A percentile compares a stretch with the other conserved stretches of the same genome.
Conservation (phyloP, 2,329 filamentous ascomycete species). For the Alternaria angustiovoidea region DNA sequence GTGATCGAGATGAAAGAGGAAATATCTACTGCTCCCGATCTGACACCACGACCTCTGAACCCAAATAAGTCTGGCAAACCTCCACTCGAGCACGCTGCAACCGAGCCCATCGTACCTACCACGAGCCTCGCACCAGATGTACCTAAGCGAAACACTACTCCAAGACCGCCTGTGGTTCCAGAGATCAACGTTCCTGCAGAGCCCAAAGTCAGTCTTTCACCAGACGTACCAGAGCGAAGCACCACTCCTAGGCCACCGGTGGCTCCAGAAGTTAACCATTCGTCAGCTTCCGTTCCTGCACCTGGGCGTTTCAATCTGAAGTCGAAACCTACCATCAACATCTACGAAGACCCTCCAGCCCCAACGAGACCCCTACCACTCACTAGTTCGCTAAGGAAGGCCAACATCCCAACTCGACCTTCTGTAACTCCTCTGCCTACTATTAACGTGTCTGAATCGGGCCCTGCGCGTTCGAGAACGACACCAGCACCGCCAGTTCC, state of each 20-base stretch:
- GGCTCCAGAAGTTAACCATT: slow-evolving; percentile 41
- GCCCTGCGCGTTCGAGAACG: slow-evolving; percentile 35
- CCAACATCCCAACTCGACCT: slow-evolving; percentile 37
- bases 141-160: slow-evolving; percentile 25
- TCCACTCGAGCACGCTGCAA: slow-evolving; percentile 49
- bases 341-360: slow-evolving; percentile 41
- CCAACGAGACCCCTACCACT: slow-evolving; percentile 39
- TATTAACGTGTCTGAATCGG: slow-evolving; percentile 61
- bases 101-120: slow-evolving; percentile 56
- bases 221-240: slow-evolving; percentile 34
- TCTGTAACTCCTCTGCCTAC: slow-evolving; percentile 45
- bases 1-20: slow-evolving; percentile 74
- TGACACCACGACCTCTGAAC: slow-evolving; percentile 27
- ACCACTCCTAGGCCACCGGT: slow-evolving; percentile 35
- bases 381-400: slow-evolving; percentile 34
- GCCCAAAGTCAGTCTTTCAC: slow-evolving; percentile 64
- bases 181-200: slow-evolving; percentile 33
- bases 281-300: slow-evolving; percentile 28
- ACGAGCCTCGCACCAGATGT: slow-evolving; percentile 59
- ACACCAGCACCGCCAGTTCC: slow-evolving; percentile 33
- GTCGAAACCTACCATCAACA: slow-evolving; percentile 31
- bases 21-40: slow-evolving; percentile 39
- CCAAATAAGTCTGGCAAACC: slow-evolving; percentile 32
- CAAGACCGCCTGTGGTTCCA: slow-evolving; percentile 36
- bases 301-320: slow-evolving; percentile 28